Conservation (phyloP, 2,329 filamentous ascomycete genomes). For the Colletotrichum sp. region DNA sequence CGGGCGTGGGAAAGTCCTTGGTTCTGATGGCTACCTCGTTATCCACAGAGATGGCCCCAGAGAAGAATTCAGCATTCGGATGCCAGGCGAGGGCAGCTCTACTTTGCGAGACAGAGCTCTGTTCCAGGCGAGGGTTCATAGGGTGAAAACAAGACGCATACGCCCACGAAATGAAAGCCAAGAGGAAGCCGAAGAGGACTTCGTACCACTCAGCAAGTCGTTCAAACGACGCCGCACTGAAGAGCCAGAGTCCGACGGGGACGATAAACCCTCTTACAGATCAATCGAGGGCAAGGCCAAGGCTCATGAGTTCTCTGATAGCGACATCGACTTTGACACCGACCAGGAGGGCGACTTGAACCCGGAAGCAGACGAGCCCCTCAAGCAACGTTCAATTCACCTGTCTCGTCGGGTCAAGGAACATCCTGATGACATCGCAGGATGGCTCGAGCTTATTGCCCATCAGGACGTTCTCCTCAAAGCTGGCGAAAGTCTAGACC, state of each 20-base stretch:
- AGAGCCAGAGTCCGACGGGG: slow-evolving; percentile 48
- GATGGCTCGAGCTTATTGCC: slow-evolving; percentile 80
- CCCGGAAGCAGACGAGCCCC: slow-evolving; percentile 44
- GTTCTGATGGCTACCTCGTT: slow-evolving; percentile 61
- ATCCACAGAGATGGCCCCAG: slow-evolving; percentile 71
- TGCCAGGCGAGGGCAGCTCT: slow-evolving; percentile 46
- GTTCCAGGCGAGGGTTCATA: slow-evolving; percentile 47
- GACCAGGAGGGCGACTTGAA: slow-evolving; percentile 43
- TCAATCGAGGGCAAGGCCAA: slow-evolving; percentile 71
- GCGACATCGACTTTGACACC: slow-evolving; percentile 54
- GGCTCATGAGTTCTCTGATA: slow-evolving; percentile 47
- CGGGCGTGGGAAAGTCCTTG: slow-evolving; percentile 75
- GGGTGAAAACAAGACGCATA: slow-evolving; percentile 42
- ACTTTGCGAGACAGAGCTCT: slow-evolving; percentile 53
- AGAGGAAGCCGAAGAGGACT: slow-evolving; percentile 45
- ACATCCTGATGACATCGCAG: slow-evolving; percentile 68
- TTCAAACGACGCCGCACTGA: slow-evolving; percentile 30
- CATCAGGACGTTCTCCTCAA: slow-evolving; percentile 76
- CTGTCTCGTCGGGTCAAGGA: slow-evolving; percentile 70
- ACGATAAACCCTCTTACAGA: slow-evolving; percentile 63
- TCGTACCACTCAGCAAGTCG: slow-evolving; percentile 44
- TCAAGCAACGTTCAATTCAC: slow-evolving; percentile 61
- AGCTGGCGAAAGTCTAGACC: slow-evolving; percentile 48
- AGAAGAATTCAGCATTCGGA: slow-evolving; percentile 58
- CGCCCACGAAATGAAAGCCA: slow-evolving; percentile 33